Conservation (phyloP, 371 early-diverging fungal species). For the Amoeboaphelidium protococcarum region DNA sequence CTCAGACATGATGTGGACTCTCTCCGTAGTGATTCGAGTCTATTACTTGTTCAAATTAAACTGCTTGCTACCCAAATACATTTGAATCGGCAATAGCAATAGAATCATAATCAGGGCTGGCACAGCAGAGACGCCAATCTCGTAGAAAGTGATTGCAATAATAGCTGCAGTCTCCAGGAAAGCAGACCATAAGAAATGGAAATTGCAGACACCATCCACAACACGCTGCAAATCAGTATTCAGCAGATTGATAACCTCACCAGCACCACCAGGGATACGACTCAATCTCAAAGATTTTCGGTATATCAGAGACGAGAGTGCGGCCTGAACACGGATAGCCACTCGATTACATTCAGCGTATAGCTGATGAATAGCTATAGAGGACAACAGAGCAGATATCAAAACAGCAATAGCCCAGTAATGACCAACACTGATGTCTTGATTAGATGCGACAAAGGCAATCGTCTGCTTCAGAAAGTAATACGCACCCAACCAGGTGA, state of each 20-base stretch:
- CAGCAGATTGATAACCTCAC: conserved; percentile 22
- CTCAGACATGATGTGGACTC: conserved; percentile 39
- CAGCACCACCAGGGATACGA: conserved; percentile 28
- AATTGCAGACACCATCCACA: conserved; percentile 31
- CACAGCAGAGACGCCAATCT: conserved; percentile 20
- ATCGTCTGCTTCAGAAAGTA: neutral
- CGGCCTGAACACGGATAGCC: conserved; percentile 27
- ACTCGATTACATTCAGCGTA: conserved; percentile 22
- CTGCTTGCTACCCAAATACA: conserved; percentile 20
- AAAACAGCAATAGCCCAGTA: conserved; percentile 16
- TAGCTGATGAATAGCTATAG: conserved; percentile 27
- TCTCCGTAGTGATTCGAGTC: conserved; percentile 20
- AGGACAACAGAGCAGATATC: conserved; percentile 12
- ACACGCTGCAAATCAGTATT: conserved; percentile 10
- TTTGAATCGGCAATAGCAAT: conserved; percentile 29
- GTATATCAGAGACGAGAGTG: conserved; percentile 33
- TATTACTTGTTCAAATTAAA: conserved; percentile 10
- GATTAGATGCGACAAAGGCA: neutral
- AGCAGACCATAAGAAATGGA: conserved; percentile 40
- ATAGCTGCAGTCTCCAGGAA: conserved; percentile 25
- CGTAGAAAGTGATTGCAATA: conserved; percentile 15
- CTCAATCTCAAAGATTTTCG: conserved; percentile 29
- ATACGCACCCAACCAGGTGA: neutral
- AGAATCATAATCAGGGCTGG: conserved; percentile 23
- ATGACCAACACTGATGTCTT: neutral